phyloP scores from a whole-genome alignment of 2,329 filamentous ascomycete species.

The Fusarium sp. region DNA sequence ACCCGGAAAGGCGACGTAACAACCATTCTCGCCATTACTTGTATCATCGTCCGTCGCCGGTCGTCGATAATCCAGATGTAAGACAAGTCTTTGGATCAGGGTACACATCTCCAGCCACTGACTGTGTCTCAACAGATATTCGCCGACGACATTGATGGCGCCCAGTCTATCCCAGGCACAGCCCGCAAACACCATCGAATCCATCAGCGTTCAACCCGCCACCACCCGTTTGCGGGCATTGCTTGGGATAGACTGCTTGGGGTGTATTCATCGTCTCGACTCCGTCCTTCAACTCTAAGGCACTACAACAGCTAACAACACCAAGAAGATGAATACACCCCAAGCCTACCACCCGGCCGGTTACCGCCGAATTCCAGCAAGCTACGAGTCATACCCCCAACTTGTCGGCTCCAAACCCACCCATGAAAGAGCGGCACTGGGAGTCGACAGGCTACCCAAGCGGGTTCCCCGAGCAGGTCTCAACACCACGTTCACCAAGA shows the following conservation, averaged over 20 bases:
- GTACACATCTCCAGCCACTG: not conserved
- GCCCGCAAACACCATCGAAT: not conserved
- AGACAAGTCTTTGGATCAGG: not conserved
- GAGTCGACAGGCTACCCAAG: not conserved
- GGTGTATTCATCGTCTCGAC: not conserved
- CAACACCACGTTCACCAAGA: not conserved
- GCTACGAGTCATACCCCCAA: not conserved
- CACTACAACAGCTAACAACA: not conserved
- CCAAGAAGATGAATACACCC: not conserved
- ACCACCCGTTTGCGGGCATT: not conserved
- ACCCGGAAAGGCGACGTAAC: too few species aligned
- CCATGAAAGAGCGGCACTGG: not conserved
- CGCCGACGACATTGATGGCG: not conserved
- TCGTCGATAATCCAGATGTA: not conserved
- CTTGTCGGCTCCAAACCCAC: rapidly evolving
- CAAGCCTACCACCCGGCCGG: not conserved
- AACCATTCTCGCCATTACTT: too few species aligned
- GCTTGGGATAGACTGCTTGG: not conserved
- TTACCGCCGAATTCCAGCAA: not conserved
- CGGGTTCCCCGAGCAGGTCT: not conserved
- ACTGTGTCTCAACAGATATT: not conserved
- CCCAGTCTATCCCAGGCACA: not conserved
- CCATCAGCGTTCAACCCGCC: rapidly evolving
- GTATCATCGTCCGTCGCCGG: not conserved
- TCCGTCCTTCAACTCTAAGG: not conserved